phyloP scores from a whole-genome alignment of 2,329 filamentous ascomycete species.

The Sarocladium brachiariae region DNA sequence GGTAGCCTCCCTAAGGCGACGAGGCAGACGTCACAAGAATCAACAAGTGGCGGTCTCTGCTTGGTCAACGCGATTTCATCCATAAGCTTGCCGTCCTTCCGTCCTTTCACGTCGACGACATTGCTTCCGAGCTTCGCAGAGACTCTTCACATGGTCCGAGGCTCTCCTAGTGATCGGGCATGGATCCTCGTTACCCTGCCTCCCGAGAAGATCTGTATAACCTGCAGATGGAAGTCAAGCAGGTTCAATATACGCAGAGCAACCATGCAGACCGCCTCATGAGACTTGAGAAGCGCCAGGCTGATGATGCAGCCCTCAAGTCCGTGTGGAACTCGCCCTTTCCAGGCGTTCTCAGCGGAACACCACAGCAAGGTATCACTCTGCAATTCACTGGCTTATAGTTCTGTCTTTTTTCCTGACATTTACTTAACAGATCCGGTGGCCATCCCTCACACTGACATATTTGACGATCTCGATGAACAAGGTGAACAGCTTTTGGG shows the following conservation, averaged over 20 bases:
- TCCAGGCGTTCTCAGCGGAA: constrained; percentile 74
- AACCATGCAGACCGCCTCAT: constrained; percentile 56
- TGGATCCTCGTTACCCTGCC: constrained; percentile 57
- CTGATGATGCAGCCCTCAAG: constrained; percentile 63
- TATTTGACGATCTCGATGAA: constrained; percentile 87
- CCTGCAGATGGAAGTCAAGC: constrained; percentile 65
- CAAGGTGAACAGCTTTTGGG: constrained; percentile 73
- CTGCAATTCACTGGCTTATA: neutral
- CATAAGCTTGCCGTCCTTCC: no score
- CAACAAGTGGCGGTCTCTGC: neutral
- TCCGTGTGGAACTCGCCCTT: constrained; percentile 94
- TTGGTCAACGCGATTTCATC: no score
- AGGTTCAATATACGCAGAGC: constrained; percentile 56
- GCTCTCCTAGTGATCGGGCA: constrained; percentile 32
- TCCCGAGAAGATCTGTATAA: constrained; percentile 59
- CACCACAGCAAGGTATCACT: constrained; percentile 74
- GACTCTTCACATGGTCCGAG: neutral
- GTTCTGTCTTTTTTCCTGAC: constrained; percentile 14
- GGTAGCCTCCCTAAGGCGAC: neutral
- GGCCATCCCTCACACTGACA: constrained; percentile 69
- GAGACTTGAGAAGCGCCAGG: constrained; percentile 59
- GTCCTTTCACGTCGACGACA: no score
- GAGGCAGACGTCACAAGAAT: neutral
- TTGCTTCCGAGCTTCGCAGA: no score
- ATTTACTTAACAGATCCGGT: constrained; percentile 40